phyloP scores from a whole-genome alignment of 805 yeast species.

The Sungouiozyma intestinalis region DNA sequence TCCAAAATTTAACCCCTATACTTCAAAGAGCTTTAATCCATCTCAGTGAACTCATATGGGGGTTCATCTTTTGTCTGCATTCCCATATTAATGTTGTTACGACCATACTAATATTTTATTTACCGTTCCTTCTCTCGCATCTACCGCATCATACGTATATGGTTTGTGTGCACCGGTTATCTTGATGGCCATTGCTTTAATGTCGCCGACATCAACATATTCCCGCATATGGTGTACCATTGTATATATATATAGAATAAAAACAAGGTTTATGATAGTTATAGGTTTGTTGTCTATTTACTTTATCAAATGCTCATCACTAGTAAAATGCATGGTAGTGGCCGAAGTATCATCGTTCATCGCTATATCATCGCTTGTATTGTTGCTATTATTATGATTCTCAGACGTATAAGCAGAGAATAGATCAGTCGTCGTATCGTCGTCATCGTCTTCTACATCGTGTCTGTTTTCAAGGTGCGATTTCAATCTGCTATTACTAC shows the following conservation, averaged over 20 bases:
- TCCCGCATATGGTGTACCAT: too few species aligned
- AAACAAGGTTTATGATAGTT: neutral
- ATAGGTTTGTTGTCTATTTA: neutral
- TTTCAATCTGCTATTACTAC: neutral
- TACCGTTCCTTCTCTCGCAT: neutral
- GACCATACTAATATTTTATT: neutral
- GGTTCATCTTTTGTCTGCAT: neutral
- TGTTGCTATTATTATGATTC: conserved; percentile 6
- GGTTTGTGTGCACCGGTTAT: too few species aligned
- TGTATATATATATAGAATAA: neutral
- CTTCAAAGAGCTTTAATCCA: conserved; percentile 54
- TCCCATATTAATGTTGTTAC: neutral
- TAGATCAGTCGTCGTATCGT: conserved; percentile 6
- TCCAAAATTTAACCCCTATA: conserved; percentile 51
- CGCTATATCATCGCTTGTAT: conserved; percentile 5
- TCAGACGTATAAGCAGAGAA: conserved; percentile 17
- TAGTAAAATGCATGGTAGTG: conserved; percentile 14
- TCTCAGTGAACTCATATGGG: conserved; percentile 10
- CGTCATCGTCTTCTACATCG: conserved; percentile 7
- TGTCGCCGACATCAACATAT: conserved; percentile 6
- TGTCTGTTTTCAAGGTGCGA: neutral
- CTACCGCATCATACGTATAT: too few species aligned
- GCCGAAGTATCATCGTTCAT: conserved; percentile 12
- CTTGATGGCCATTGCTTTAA: too few species aligned
- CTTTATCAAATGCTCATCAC: conserved; percentile 3